phyloP scores from a whole-genome alignment of 371 early-diverging fungal species.

The Mortierella polycephala region DNA sequence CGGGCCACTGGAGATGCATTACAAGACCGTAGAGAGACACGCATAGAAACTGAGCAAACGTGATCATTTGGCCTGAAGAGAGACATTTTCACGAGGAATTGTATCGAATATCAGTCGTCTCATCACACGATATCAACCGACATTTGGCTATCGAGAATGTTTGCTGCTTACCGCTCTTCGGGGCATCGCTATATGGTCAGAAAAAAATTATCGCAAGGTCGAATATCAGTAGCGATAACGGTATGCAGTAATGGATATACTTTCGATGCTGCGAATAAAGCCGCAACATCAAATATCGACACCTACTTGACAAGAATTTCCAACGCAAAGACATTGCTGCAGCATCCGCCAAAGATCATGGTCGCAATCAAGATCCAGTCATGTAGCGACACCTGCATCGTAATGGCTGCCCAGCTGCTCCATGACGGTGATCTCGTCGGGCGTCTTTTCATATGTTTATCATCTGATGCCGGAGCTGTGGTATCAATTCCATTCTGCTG shows the following conservation, averaged over 20 bases:
- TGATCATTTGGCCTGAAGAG: slow-evolving; percentile 75
- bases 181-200: slow-evolving; percentile 64
- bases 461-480: not conserved
- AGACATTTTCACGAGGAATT: not conserved
- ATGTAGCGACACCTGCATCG: slow-evolving; percentile 47
- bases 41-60: slow-evolving; percentile 86
- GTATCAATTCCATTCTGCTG: not conserved
- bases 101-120: not conserved
- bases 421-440: slow-evolving; percentile 17
- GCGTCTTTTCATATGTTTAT: not conserved
- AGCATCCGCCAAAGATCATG: slow-evolving; percentile 91
- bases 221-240: not conserved
- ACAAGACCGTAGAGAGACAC: slow-evolving; percentile 80
- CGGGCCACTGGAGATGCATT: slow-evolving; percentile 68
- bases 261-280: no score
- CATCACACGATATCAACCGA: not conserved
- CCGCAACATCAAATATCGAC: not conserved
- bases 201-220: not conserved
- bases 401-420: slow-evolving; percentile 31
- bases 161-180: slow-evolving; percentile 73
- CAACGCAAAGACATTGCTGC: slow-evolving; percentile 88
- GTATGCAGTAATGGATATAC: not conserved
- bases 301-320: slow-evolving; percentile 79
- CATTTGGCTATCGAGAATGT: no score
- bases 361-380: slow-evolving; percentile 68